phyloP scores from a whole-genome alignment of 495 filamentous ascomycete species.

The Thozetella sp. region DNA sequence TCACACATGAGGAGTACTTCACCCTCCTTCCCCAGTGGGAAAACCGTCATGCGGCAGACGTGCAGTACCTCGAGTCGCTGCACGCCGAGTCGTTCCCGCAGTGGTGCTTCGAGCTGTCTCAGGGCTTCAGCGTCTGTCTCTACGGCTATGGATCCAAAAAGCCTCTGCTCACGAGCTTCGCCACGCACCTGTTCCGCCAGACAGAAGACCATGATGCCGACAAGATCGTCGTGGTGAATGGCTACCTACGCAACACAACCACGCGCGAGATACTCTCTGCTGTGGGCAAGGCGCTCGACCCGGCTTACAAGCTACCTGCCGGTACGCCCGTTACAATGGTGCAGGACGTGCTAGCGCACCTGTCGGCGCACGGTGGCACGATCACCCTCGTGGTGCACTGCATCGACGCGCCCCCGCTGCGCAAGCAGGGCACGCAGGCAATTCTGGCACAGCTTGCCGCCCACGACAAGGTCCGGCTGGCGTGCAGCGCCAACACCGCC shows the following conservation, averaged over 20 bases:
- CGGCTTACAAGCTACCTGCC: slow-evolving; percentile 43
- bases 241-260: slow-evolving; percentile 76
- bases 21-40: slow-evolving; percentile 63
- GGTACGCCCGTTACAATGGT: slow-evolving; percentile 53
- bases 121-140: slow-evolving; percentile 88
- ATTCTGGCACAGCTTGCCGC: slow-evolving; percentile 76
- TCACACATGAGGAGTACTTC: slow-evolving; percentile 93
- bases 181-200: slow-evolving; percentile 64
- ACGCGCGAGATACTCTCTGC: slow-evolving; percentile 79
- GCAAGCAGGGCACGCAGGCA: slow-evolving; percentile 67
- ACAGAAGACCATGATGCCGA: slow-evolving; percentile 35
- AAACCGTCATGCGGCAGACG: slow-evolving; percentile 74
- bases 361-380: slow-evolving; percentile 27
- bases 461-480: slow-evolving; percentile 71
- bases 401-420: slow-evolving; percentile 77
- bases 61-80: slow-evolving; percentile 69
- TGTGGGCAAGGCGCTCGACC: slow-evolving; percentile 66
- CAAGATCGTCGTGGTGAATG: slow-evolving; percentile 84
- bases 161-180: slow-evolving; percentile 74
- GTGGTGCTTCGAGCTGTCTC: slow-evolving; percentile 88
- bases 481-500: slow-evolving; percentile 84
- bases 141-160: slow-evolving; percentile 94
- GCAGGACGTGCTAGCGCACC: slow-evolving; percentile 55
- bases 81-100: slow-evolving; percentile 84
- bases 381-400: slow-evolving; percentile 83